phyloP scores from a whole-genome alignment of 805 yeast genomes.

The Saturnispora hagleri region DNA sequence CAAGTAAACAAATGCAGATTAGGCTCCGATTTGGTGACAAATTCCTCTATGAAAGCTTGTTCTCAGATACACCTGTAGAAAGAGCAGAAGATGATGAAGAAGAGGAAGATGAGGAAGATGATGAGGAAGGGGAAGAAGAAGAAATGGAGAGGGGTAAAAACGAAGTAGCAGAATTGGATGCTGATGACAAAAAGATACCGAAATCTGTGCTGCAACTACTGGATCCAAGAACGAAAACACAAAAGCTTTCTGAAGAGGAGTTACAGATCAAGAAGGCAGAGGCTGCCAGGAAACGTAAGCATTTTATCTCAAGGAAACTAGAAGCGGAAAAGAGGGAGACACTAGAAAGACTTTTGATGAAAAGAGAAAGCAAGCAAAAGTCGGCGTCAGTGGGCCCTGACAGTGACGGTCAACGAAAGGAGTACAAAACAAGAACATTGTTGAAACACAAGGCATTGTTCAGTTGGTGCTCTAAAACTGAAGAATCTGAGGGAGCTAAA shows the following conservation, averaged over 20 bases:
- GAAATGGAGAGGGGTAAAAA: not conserved
- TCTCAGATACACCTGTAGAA: not conserved
- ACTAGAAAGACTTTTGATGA: conserved; percentile 61
- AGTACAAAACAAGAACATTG: conserved; percentile 27
- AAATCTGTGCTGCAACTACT: conserved; percentile 29
- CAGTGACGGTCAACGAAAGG: not conserved
- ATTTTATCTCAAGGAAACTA: conserved; percentile 67
- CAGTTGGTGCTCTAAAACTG: conserved; percentile 30
- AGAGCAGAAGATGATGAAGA: not conserved
- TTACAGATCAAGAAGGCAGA: conserved; percentile 75
- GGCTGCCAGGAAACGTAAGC: conserved; percentile 79
- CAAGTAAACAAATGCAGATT: not conserved
- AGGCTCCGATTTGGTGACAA: conserved; percentile 6
- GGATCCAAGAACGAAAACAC: conserved; percentile 38
- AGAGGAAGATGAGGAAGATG: not conserved
- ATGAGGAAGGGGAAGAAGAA: conserved; percentile 2
- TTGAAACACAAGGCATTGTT: conserved; percentile 38
- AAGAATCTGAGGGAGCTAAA: conserved; percentile 13
- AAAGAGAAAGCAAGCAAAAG: conserved; percentile 21
- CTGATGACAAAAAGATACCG: conserved; percentile 11
- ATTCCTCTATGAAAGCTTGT: not conserved
- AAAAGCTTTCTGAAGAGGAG: conserved; percentile 73
- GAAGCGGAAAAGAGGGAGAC: conserved; percentile 94
- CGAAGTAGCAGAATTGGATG: conserved; percentile 16
- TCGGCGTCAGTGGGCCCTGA: conserved; percentile 7